Base-by-base conservation (phyloP, 2,329 filamentous ascomycete species). In the Trichophyton verrucosum region DNA sequence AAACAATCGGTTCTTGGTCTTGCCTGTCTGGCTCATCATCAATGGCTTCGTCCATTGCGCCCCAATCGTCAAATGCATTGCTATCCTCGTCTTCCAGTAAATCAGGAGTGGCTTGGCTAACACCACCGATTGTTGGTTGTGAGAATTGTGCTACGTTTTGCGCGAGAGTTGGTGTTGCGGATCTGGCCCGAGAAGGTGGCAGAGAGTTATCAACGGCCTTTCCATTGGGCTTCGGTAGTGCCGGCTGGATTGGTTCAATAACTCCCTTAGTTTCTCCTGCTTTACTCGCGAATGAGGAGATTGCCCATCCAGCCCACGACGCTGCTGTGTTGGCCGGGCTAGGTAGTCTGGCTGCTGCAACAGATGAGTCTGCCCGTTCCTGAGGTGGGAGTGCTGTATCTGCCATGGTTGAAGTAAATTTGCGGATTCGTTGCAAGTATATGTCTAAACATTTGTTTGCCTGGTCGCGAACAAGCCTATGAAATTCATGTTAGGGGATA, bases 241-340 rank as follows among this genome's bases (percentile, higher is more conserved):
- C 17, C 2, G 55, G 20, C 13, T 57, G 42, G 3, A 47, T 76
- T 11, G 84, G 76, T 69, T 92, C 81, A 64, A 99, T 99, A 61
- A 96, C 88, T 17, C 94, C 94, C 7, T 87, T 87, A 0, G 90
- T 91, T 0, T 88, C 76, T 1, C 89, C 86, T 11, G 97, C 73
- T 69, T 96, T 96, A 74, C 97, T 97, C 1, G 94, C 97, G 71
- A 99, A 99, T 1, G 91, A 96, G 0, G 94, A 97, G 60, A 99
- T 96, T 1, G 94, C 94, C 94, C 94, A 99, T 11, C 94, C 94
- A 1, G 94, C 85, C 94, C 94, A 97, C 2, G 85, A 85, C 22
- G 81, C 78, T 20, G 58, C n/a, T 20, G 38, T 46, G 60, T 81
- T 82, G 63, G 90, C 87, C 1, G 90, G 86, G 1, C 88, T 94